Evolutionary conservation across 305 asterid species (phyloP), one percentile per base, ranked within the genome.

Genomic region (Fraxinus xanthoxyloides): DNA sequence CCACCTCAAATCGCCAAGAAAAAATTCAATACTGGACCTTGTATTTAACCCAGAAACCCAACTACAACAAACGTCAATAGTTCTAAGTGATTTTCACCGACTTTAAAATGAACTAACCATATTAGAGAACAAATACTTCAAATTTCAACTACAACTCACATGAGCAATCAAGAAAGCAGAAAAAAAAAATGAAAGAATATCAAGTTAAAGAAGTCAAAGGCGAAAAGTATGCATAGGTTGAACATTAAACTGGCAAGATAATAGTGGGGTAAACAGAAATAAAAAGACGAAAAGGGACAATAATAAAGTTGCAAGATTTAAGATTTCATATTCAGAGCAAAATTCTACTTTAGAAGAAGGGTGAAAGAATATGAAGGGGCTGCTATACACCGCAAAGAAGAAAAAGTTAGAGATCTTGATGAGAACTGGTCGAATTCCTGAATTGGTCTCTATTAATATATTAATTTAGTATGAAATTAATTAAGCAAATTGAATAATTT

Each of bases 371-470:
- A 80, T 69, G 56, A 43, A 83, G 70, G 40, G 80, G 75, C 23
- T 31, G 75, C 63, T 77, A 78, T 17, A 51, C 21, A 67, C 30
- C 17, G 70, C 81, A 76, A 72, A 81, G 46, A 26, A 75, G 75
- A 65, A 82, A 78, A 85, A 48, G 87, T 17, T 83, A n/a, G 89
- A 82, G 92, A 89, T 87, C 93, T 88, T 89, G 90, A 86, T 79
- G 82, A 74, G 81, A 86, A 86, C 43, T 80, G 89, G 77, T 82
- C 88, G 54, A 80, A 56, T 72, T 48, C 76, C 75, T 28, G 72
- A 76, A 78, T 59, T 85, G 87, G 84, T n/a, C 83, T 31, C 38
- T 73, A 13, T 28, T 69, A 67, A 67, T 46, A 63, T 67, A 83
- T 83, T 84, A 75, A 56, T 17, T 77, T 84, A 82, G 24, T 82